Percentiles rank a stretch among this genome's conserved stretches.
phyloP scores from a whole-genome alignment of 306 rosid species.

The Gastrolobium bilobum region DNA sequence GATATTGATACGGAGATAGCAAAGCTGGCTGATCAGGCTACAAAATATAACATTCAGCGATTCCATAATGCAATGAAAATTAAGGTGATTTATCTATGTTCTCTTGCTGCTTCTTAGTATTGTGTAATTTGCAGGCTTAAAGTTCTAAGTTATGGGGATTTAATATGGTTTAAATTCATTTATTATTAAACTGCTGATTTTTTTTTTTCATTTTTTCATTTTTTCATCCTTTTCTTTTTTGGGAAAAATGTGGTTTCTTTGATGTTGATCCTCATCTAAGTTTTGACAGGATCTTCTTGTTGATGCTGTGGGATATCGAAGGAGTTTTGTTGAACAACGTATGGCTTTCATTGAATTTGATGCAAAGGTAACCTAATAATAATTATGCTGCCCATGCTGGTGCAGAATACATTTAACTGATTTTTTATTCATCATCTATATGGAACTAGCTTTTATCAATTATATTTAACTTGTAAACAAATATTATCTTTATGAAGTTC shows the following conservation, averaged over 20 bases:
- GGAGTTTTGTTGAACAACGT: conserved; percentile 62
- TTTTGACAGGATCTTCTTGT: conserved; percentile 73
- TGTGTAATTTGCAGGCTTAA: conserved; percentile 30
- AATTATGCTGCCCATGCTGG: conserved; percentile 26
- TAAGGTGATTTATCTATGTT: conserved; percentile 64
- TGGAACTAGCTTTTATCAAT: conserved; percentile 16
- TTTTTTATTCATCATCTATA: background rate
- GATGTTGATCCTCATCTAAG: conserved; percentile 28
- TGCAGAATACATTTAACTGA: conserved; percentile 2
- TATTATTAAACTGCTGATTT: conserved; percentile 4
- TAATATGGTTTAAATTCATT: conserved; percentile 1
- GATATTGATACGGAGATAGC: conserved; percentile 69
- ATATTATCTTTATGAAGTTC: background rate
- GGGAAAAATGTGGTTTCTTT: conserved; percentile 29
- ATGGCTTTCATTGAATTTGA: conserved; percentile 80
- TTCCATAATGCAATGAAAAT: conserved; percentile 67
- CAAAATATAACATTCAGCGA: conserved; percentile 62
- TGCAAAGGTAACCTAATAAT: conserved; percentile 71
- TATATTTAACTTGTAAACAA: background rate
- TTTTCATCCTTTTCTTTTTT: background rate
- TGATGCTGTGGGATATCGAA: conserved; percentile 66
- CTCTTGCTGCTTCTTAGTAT: conserved; percentile 34
- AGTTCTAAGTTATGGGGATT: conserved; percentile 19
- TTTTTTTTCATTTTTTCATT: background rate
- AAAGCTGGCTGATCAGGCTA: conserved; percentile 75